phyloP scores from a whole-genome alignment of 495 filamentous ascomycete genomes.

The Pyrenula aspistea region DNA sequence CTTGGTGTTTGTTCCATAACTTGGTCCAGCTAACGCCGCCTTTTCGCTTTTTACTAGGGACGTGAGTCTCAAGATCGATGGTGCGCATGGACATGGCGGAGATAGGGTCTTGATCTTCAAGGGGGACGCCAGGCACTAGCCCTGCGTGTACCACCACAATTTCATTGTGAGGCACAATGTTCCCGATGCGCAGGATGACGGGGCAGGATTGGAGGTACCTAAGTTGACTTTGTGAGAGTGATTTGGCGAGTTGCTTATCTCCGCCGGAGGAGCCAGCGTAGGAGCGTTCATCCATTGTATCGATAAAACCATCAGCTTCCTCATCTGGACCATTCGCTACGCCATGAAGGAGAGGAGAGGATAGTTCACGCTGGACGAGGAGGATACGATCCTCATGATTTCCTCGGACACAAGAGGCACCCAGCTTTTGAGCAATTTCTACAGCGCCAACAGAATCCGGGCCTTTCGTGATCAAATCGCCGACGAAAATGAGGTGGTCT shows the following conservation, averaged over 20 bases:
- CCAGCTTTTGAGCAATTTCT: constrained; percentile 52
- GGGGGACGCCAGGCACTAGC: constrained; percentile 56
- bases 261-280: constrained; percentile 24
- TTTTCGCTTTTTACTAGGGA: constrained; percentile 38
- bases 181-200: constrained; percentile 58
- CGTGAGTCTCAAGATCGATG: constrained; percentile 48
- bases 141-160: constrained; percentile 77
- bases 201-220: constrained; percentile 62
- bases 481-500: constrained; percentile 74
- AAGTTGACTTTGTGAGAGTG: constrained; percentile 46
- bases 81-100: constrained; percentile 88
- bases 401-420: constrained; percentile 72
- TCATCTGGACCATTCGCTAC: constrained; percentile 6
- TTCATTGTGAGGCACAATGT: constrained; percentile 37
- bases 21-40: constrained; percentile 57
- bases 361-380: constrained; percentile 32
- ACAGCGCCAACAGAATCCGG: constrained; percentile 74
- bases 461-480: constrained; percentile 82
- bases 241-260: constrained; percentile 35
- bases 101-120: constrained; percentile 66
- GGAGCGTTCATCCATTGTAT: constrained; percentile 14
- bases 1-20: constrained; percentile 49
- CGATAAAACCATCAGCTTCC: constrained; percentile 7
- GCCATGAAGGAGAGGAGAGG: constrained; percentile 1
- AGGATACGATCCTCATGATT: constrained; percentile 88